phyloP scores from a whole-genome alignment of 2,329 filamentous ascomycete species.

The Dactylellina cionopaga region DNA sequence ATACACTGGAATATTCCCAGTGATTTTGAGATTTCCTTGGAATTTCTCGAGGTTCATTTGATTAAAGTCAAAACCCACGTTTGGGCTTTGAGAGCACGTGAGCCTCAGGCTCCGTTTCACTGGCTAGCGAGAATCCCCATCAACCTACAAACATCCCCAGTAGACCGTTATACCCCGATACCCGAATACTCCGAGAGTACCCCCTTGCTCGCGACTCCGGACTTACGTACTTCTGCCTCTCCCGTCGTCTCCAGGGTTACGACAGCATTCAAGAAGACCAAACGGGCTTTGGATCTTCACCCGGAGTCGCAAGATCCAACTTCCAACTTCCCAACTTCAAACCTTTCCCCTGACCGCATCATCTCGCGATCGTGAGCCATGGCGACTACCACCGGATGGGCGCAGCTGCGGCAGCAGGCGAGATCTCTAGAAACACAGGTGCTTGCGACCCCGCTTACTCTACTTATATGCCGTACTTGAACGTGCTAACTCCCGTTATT shows the following conservation, averaged over 20 bases:
- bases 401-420: conserved; percentile 91
- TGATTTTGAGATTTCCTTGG: no score
- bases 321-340: background rate
- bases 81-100: no score
- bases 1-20: no score
- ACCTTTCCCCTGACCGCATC: background rate
- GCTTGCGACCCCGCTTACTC: background rate
- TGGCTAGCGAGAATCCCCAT: no score
- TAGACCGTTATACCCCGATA: no score
- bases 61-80: no score
- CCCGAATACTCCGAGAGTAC: no score
- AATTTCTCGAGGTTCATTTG: no score
- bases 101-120: no score
- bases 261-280: background rate
- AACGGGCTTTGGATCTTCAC: conserved; percentile 12
- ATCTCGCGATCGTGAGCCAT: conserved; percentile 23
- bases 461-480: background rate
- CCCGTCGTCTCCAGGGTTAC: background rate
- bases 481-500: conserved; percentile 9
- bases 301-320: conserved; percentile 6
- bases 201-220: conserved; percentile 14
- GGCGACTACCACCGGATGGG: conserved; percentile 73
- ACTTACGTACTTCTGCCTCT: conserved; percentile 18
- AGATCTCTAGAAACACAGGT: conserved; percentile 87
- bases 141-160: no score